phyloP scores from a whole-genome alignment of 495 filamentous ascomycete species.

The Neurospora sp. region DNA sequence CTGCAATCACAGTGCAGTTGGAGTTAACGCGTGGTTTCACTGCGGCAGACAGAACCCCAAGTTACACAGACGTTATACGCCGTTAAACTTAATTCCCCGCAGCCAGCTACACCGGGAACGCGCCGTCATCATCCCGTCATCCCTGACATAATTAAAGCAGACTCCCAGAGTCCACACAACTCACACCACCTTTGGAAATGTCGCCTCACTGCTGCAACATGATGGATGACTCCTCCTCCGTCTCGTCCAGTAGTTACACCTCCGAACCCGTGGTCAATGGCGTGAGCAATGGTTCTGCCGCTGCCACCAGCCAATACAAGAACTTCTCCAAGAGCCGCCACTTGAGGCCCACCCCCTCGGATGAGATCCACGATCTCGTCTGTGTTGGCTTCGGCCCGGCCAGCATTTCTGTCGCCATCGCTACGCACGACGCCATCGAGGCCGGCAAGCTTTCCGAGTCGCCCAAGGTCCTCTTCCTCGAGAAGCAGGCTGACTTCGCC shows the following conservation, averaged over 20 bases:
- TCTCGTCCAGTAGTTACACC: conserved; percentile 2
- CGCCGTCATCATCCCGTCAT: background rate
- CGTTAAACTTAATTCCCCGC: background rate
- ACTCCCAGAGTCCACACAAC: background rate
- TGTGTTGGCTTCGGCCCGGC: conserved; percentile 93
- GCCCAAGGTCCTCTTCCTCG: conserved; percentile 74
- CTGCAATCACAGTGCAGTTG: background rate
- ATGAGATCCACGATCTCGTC: conserved; percentile 67
- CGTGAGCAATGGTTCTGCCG: background rate
- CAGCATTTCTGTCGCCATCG: conserved; percentile 84
- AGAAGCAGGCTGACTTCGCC: conserved; percentile 71
- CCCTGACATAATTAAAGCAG: background rate
- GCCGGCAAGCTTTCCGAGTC: conserved; percentile 23
- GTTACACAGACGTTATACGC: background rate
- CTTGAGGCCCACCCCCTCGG: conserved; percentile 13
- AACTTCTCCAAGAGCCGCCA: conserved; percentile 14
- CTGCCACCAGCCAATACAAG: conserved; percentile 1
- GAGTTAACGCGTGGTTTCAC: background rate
- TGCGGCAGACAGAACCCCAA: background rate
- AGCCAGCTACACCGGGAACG: background rate
- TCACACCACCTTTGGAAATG: too few relatives aligned
- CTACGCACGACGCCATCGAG: conserved; percentile 62
- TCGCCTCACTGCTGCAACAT: conserved; percentile 18
- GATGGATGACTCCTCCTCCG: conserved; percentile 7
- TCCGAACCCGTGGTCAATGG: conserved; percentile 2